Conservation (phyloP, 306 rosid species). For the Vicia sativa region DNA sequence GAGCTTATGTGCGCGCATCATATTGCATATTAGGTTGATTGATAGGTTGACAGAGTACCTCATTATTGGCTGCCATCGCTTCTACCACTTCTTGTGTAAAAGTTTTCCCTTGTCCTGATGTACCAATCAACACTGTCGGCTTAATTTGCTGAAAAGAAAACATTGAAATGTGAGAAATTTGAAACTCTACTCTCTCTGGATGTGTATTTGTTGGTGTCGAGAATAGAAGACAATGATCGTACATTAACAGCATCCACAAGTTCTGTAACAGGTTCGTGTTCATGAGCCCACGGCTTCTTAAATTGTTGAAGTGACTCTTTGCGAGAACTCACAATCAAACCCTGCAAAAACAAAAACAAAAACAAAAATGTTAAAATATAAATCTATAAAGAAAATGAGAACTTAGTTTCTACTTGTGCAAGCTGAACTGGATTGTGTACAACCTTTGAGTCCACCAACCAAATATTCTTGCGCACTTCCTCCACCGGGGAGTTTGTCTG, state of each 20-base stretch:
- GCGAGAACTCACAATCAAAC: conserved; percentile 81
- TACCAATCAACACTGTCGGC: conserved; percentile 91
- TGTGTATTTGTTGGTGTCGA: background rate
- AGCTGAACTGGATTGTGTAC: conserved; percentile 20
- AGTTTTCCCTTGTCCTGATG: conserved; percentile 83
- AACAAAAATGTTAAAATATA: conserved; percentile 32
- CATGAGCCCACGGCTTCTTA: conserved; percentile 97
- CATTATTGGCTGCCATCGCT: conserved; percentile 76
- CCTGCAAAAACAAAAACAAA: conserved; percentile 54
- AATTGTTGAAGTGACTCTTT: conserved; percentile 90
- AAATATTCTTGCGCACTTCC: conserved; percentile 79
- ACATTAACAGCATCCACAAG: conserved; percentile 79
- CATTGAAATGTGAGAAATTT: conserved; percentile 31
- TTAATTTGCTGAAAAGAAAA: conserved; percentile 67
- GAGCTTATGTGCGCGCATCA: conserved; percentile 12
- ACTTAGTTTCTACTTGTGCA: conserved; percentile 14
- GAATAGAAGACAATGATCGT: conserved; percentile 30
- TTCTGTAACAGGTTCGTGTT: conserved; percentile 64
- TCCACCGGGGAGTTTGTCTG: conserved; percentile 83
- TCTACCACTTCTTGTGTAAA: conserved; percentile 77
- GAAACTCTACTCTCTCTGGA: conserved; percentile 1
- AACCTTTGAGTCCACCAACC: conserved; percentile 98
- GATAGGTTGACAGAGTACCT: conserved; percentile 51
- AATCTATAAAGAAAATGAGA: conserved; percentile 33
- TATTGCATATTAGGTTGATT: background rate